These are phyloP conservation scores for Ustilago curta DNA, from an alignment of 1,284 basidiomycete genomes.

Conservation along the genomic window DNA sequence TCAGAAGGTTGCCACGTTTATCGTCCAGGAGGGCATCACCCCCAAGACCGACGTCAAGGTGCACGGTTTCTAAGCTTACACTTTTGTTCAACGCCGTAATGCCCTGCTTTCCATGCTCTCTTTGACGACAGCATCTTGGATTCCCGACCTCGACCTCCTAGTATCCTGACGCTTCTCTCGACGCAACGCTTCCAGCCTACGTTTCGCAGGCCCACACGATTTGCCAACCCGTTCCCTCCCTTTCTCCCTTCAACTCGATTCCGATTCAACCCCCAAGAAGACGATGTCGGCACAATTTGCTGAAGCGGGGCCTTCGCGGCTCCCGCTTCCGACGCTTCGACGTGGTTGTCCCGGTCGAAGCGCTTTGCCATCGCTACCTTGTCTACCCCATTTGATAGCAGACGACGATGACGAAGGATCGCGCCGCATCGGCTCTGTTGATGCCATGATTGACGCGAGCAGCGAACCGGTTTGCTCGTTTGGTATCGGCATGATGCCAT, in stretches of 20 bases:
- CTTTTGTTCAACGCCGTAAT: conserved; percentile 25
- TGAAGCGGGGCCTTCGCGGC: conserved; percentile 40
- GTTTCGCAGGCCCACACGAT: background rate
- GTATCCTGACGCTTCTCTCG: no score
- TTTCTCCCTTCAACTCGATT: background rate
- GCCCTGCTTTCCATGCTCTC: conserved; percentile 21
- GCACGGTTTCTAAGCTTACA: conserved; percentile 64
- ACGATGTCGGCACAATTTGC: conserved; percentile 1
- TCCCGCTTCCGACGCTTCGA: conserved; percentile 6
- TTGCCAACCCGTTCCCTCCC: background rate
- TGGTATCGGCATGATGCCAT: background rate
- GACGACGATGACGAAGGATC: background rate
- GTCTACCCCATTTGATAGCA: no score
- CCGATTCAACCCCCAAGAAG: conserved; percentile 3
- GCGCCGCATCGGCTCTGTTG: background rate
- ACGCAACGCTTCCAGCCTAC: background rate
- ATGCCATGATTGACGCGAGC: background rate
- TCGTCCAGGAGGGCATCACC: conserved; percentile 65
- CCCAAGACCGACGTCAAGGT: conserved; percentile 68
- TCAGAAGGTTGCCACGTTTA: conserved; percentile 78
- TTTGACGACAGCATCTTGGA: conserved; percentile 23
- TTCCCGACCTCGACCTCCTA: background rate
- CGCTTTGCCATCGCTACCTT: background rate
- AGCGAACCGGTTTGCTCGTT: conserved; percentile 17
- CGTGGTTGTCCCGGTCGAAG: background rate